Base-by-base conservation (phyloP, 768 basidiomycete species). In the Pleurotus ostreatus region DNA sequence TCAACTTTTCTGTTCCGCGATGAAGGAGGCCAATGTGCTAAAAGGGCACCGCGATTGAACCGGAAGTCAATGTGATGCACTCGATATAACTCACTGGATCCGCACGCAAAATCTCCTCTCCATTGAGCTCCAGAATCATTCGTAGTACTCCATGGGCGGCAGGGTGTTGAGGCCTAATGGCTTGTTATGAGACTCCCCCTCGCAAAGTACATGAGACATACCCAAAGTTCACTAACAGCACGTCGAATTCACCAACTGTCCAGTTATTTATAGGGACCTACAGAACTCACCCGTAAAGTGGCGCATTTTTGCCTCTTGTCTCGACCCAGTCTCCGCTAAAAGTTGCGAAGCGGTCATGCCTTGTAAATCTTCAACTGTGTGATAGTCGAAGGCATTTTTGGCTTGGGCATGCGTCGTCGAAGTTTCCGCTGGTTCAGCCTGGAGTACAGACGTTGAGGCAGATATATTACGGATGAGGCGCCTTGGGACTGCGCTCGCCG, bases 101-200 rank as follows among this genome's bases (percentile, higher is more conserved):
- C 6, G 88, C 85, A 40, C 92, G 84, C 44, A 94, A 77, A 65
- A 94, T 91, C 73, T 94, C 94, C 71, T 99, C 96, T 62, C 96
- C 96, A 66, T 98, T 98, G 63, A 99, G 75, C 72, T 99, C 97
- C 54, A 99, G 74, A 69, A 99, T 99, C 78, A 99, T 82, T 57
- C 97, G 89, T 40, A 99, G 81, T 71, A 99, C 97, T 67, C 97
- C 97, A 70, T 99, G 97, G 13, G 97, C 97, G 55, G 97, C 97
- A 55, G 96, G 96, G 77, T 99, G 96, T 70, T 99, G 96, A 54
- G 96, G 96, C 60, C 92, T 89, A 62, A 57, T 59, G 15, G 41
- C 4, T 38, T 16, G 30, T 51, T 53, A 23, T 15, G 38, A 20
- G 8, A n/a, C 6, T 6, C 8, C 20, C 39, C 51, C 13, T 40